phyloP scores from a whole-genome alignment of 495 filamentous ascomycete genomes.

The Tuber indicum region DNA sequence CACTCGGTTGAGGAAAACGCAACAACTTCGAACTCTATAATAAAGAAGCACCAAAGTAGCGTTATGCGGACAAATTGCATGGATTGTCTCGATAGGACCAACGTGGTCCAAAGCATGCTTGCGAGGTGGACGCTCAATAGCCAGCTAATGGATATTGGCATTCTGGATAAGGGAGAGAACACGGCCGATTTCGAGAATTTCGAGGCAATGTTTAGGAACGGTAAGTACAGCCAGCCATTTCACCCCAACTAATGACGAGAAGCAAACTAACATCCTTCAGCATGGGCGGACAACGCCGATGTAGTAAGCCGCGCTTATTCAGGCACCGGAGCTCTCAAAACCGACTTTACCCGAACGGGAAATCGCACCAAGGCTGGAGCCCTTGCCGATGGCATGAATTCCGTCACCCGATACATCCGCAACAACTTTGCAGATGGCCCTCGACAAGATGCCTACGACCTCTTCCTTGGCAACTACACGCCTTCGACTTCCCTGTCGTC shows the following conservation, averaged over 20 bases:
- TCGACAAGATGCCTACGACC: conserved; percentile 86
- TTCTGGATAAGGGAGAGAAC: conserved; percentile 63
- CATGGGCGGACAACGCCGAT: conserved; percentile 96
- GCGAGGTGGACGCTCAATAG: conserved; percentile 79
- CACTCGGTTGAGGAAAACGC: conserved; percentile 66
- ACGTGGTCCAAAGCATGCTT: conserved; percentile 94
- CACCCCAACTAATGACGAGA: not conserved
- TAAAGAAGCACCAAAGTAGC: conserved; percentile 54
- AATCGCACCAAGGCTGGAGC: conserved; percentile 75
- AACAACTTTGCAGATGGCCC: conserved; percentile 95
- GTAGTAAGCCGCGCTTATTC: conserved; percentile 87
- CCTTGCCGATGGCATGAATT: conserved; percentile 74
- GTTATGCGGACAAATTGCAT: conserved; percentile 97
- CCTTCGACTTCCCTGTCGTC: conserved; percentile 60
- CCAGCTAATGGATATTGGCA: conserved; percentile 73
- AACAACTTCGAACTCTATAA: conserved; percentile 33
- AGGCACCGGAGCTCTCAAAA: conserved; percentile 92
- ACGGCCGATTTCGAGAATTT: conserved; percentile 68
- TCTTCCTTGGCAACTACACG: conserved; percentile 81
- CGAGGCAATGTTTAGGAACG: conserved; percentile 81
- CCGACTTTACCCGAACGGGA: conserved; percentile 86
- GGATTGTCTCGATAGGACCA: conserved; percentile 97
- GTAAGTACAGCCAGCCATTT: conserved; percentile 40
- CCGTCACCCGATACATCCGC: conserved; percentile 70
- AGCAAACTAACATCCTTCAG: conserved; percentile 14